These are phyloP conservation scores for Meredithiella fracta DNA, from an alignment of 2,329 filamentous ascomycete genomes.

Conservation along the genomic window DNA sequence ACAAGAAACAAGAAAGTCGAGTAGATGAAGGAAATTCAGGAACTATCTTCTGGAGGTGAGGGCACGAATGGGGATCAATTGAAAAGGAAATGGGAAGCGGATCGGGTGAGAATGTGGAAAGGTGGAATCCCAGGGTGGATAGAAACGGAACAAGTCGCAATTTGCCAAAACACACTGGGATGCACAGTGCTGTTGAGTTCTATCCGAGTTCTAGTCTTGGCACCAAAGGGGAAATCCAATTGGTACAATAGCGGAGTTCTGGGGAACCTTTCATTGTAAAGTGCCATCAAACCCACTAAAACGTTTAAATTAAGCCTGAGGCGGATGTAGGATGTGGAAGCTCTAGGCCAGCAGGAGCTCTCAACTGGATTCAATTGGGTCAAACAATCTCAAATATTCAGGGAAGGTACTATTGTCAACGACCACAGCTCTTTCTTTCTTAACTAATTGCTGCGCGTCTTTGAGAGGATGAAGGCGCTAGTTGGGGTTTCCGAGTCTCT, in stretches of 20 bases:
- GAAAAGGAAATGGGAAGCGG: slow-evolving; percentile 13
- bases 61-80: slow-evolving; percentile 1
- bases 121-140: slow-evolving; percentile 8
- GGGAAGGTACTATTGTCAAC: neutral
- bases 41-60: slow-evolving; percentile 3
- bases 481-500: no score
- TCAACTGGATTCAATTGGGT: neutral
- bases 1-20: no score
- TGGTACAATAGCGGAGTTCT: slow-evolving; percentile 1
- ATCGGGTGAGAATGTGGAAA: slow-evolving; percentile 3
- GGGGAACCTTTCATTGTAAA: neutral
- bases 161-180: neutral
- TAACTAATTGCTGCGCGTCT: neutral
- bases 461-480: no score
- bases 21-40: neutral
- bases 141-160: slow-evolving; percentile 11
- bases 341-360: neutral
- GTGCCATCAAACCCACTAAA: neutral
- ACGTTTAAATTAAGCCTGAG: neutral
- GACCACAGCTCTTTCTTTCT: no score
- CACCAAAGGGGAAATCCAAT: neutral
- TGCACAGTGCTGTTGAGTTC: neutral
- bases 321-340: neutral
- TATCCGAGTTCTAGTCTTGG: neutral
- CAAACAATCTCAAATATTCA: neutral